phyloP scores from a whole-genome alignment of 306 rosid genomes.

The Lathyrus oleraceus region DNA sequence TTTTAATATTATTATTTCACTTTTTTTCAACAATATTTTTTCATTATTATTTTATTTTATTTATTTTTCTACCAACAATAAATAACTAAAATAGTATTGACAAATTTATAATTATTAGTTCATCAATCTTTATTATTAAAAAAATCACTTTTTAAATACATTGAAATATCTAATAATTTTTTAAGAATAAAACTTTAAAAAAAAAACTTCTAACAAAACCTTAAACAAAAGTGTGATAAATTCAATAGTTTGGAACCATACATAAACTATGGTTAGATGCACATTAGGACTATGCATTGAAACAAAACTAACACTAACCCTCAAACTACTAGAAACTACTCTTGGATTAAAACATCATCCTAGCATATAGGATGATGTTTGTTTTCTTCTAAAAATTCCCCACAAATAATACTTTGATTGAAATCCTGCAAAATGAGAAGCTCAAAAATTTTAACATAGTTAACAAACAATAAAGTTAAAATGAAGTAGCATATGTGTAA shows the following conservation, averaged over 20 bases:
- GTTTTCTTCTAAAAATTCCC: constrained; percentile 66
- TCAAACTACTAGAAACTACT: neutral
- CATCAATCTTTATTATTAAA: too few species aligned
- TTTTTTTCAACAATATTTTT: too few species aligned
- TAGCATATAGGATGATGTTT: neutral
- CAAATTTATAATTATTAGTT: too few species aligned
- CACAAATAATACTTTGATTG: constrained; percentile 63
- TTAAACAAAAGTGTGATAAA: neutral
- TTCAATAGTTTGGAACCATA: neutral
- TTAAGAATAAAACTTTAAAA: too few species aligned
- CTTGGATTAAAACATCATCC: neutral
- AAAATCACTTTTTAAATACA: too few species aligned
- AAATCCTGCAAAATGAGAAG: constrained; percentile 54
- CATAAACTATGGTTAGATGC: neutral
- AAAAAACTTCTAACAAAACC: neutral
- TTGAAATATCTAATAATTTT: too few species aligned
- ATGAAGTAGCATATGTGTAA: neutral
- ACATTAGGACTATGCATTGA: neutral
- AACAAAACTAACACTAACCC: too few species aligned
- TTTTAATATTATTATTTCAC: too few species aligned
- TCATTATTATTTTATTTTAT: too few species aligned
- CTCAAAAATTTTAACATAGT: neutral
- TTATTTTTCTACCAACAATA: too few species aligned
- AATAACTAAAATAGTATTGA: too few species aligned
- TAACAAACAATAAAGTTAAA: neutral